A percentile compares a stretch with the other conserved stretches of the same genome.
Evolutionary conservation across 2,329 filamentous ascomycete genomes (phyloP).

Genomic region (Canariomyces notabilis): DNA sequence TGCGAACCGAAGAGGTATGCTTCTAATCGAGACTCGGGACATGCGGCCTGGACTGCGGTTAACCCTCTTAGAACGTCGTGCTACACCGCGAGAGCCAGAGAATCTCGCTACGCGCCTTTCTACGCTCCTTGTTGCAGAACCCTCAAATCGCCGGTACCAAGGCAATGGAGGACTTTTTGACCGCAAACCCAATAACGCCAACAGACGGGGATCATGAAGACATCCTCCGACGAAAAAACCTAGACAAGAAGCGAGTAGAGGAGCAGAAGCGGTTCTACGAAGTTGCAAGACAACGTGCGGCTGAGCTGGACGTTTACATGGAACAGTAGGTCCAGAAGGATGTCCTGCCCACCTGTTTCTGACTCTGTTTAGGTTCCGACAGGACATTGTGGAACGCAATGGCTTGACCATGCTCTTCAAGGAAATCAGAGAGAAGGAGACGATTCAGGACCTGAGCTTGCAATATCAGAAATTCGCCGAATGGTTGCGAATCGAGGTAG

Average conservation of each 20-base stretch:
- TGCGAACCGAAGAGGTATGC: constrained; percentile 23
- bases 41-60: constrained; percentile 3
- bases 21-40: neutral
- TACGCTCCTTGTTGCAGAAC: constrained; percentile 82
- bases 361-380: constrained; percentile 48
- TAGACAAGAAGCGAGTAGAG: constrained; percentile 83
- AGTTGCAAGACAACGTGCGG: constrained; percentile 82
- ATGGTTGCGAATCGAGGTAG: constrained; percentile 95
- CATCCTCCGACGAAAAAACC: constrained; percentile 69
- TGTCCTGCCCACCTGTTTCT: constrained; percentile 9
- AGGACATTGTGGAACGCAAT: constrained; percentile 65
- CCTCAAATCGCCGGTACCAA: constrained; percentile 76
- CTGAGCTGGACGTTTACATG: constrained; percentile 96
- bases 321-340: constrained; percentile 61
- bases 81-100: constrained; percentile 86
- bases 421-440: constrained; percentile 87
- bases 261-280: constrained; percentile 96
- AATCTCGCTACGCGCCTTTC: constrained; percentile 82
- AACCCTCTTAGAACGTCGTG: constrained; percentile 36
- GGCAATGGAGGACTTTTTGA: constrained; percentile 80
- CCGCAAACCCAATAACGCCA: constrained; percentile 62
- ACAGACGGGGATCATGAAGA: constrained; percentile 81
- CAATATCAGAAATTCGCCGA: constrained; percentile 98
- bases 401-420: constrained; percentile 88
- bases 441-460: constrained; percentile 80